These are phyloP conservation scores for Durio zibethinus DNA, from an alignment of 345 rosid genomes.

Conservation along the genomic window DNA sequence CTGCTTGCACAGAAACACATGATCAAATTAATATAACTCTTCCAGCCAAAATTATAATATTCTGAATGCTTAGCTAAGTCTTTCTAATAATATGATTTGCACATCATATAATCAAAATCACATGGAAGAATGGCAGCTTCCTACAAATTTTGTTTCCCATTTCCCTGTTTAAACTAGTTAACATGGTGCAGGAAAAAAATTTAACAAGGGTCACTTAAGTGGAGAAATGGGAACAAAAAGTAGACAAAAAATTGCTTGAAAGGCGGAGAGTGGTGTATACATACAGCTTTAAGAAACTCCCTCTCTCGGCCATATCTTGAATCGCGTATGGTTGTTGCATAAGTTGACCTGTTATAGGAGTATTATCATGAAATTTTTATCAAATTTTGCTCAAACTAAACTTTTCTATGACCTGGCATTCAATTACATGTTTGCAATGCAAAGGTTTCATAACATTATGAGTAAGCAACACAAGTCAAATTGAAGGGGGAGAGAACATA, in stretches of 20 bases:
- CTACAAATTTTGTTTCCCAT: not conserved
- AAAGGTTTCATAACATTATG: not conserved
- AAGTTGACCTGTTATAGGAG: conserved; percentile 66
- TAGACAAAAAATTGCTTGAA: not conserved
- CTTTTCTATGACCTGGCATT: not conserved
- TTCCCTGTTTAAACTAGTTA: not conserved
- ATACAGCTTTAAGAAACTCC: conserved; percentile 92
- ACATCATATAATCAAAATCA: not conserved
- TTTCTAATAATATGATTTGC: not conserved
- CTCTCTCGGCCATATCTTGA: conserved; percentile 88
- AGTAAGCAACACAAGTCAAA: not conserved
- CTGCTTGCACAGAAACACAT: not conserved
- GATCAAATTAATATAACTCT: not conserved
- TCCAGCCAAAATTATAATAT: not conserved
- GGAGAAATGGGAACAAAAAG: not conserved
- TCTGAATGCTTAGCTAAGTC: not conserved
- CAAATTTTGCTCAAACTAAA: not conserved
- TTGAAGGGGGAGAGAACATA: not conserved
- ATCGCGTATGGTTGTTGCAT: conserved; percentile 88
- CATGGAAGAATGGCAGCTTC: not conserved
- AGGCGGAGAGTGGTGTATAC: conserved; percentile 25
- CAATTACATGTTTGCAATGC: not conserved
- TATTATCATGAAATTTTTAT: not conserved
- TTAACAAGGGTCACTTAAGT: not conserved
- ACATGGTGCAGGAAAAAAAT: not conserved